Conservation (phyloP, 768 basidiomycete genomes). For the Tricholoma saponaceum region DNA sequence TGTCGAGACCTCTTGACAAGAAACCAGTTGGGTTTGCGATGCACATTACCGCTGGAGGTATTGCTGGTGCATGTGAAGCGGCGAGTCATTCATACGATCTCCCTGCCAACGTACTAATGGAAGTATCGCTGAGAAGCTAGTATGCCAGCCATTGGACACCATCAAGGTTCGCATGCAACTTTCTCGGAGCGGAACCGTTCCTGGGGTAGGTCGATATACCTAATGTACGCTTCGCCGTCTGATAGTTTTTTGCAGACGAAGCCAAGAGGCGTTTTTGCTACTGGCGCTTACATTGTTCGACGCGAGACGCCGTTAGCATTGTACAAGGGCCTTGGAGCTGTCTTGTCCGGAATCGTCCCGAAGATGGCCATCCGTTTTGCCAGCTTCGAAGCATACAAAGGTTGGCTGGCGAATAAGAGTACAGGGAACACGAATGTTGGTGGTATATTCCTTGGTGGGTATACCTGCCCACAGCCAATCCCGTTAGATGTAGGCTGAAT, state of each 20-base stretch:
- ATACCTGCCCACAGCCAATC: background rate
- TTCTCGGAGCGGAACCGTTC: conserved; percentile 67
- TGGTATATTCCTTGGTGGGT: conserved; percentile 81
- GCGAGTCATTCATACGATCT: conserved; percentile 36
- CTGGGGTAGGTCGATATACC: conserved; percentile 67
- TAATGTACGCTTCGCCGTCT: background rate
- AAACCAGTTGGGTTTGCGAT: conserved; percentile 82
- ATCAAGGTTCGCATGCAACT: conserved; percentile 99
- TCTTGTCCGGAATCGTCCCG: conserved; percentile 93
- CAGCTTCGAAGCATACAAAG: conserved; percentile 94
- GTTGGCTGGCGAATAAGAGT: conserved; percentile 64
- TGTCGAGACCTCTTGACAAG: conserved; percentile 58
- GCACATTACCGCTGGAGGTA: conserved; percentile 92
- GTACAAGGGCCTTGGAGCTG: conserved; percentile 98
- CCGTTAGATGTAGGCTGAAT: conserved; percentile 1
- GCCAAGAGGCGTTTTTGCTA: conserved; percentile 87
- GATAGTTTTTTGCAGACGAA: conserved; percentile 61
- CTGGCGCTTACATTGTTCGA: conserved; percentile 80
- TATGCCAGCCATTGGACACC: conserved; percentile 93
- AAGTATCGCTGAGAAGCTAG: conserved; percentile 40
- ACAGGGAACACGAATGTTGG: conserved; percentile 80
- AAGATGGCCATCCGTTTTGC: conserved; percentile 99
- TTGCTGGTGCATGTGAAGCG: conserved; percentile 92
- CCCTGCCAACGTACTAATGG: background rate
- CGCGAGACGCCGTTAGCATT: conserved; percentile 93